Conservation (phyloP, 306 rosid genomes). For the Acacia crassicarpa region DNA sequence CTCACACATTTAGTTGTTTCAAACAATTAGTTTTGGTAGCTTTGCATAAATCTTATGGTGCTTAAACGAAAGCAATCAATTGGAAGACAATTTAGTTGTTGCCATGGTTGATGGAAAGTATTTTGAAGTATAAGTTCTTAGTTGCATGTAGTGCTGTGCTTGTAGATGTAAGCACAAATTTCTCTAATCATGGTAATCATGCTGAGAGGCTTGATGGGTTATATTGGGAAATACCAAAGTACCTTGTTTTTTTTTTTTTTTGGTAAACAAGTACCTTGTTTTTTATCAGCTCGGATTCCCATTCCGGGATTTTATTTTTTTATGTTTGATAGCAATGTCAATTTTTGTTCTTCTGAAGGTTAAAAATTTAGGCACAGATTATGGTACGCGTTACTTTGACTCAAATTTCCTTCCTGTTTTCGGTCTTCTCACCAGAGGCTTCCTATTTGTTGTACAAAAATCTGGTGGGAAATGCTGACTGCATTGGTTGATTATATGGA, state of each 20-base stretch:
- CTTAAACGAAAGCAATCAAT: slow-evolving; percentile 13
- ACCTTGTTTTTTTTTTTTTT: not conserved
- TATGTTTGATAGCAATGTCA: slow-evolving; percentile 16
- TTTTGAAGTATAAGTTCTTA: not conserved
- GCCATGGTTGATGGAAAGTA: not conserved
- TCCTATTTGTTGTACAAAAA: slow-evolving; percentile 47
- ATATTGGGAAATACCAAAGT: not conserved
- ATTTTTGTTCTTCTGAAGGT: slow-evolving; percentile 5
- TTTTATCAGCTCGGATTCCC: not conserved
- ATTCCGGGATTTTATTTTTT: not conserved
- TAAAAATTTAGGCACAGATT: not conserved
- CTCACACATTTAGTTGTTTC: slow-evolving; percentile 4
- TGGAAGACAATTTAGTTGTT: slow-evolving; percentile 12
- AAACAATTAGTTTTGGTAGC: slow-evolving; percentile 10
- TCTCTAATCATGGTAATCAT: not conserved
- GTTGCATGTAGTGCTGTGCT: not conserved
- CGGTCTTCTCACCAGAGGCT: slow-evolving; percentile 31
- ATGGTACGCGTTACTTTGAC: slow-evolving; percentile 12
- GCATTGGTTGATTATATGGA: not conserved
- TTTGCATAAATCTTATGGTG: not conserved
- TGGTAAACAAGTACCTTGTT: not conserved
- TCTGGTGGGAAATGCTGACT: slow-evolving; percentile 39
- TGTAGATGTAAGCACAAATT: not conserved
- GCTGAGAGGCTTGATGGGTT: slow-evolving; percentile 6
- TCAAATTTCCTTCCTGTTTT: slow-evolving; percentile 18